Conservation (phyloP, 2,329 filamentous ascomycete genomes). For the Tolypocladium guangdongense region DNA sequence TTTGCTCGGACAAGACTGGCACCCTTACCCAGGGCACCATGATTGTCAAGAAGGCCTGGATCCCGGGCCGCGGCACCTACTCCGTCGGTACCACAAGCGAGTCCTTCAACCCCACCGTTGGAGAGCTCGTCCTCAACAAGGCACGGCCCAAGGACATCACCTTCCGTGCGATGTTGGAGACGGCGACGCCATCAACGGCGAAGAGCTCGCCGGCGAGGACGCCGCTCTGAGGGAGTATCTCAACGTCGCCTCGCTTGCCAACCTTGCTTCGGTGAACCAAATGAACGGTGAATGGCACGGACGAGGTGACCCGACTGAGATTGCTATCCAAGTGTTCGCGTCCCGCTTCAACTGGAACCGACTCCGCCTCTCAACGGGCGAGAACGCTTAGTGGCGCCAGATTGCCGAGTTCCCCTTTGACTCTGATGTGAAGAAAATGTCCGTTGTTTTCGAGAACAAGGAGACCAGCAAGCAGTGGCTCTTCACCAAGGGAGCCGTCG, state of each 20-base stretch:
- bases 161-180: constrained; percentile 14
- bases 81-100: constrained; percentile 38
- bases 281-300: constrained; percentile 46
- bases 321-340: constrained; percentile 65
- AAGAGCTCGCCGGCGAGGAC: constrained; percentile 31
- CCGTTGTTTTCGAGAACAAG: constrained; percentile 48
- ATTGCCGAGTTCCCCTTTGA: constrained; percentile 64
- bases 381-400: constrained; percentile 41
- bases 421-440: constrained; percentile 67
- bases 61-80: constrained; percentile 36
- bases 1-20: constrained; percentile 48
- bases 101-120: constrained; percentile 45
- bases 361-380: constrained; percentile 36
- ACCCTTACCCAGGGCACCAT: constrained; percentile 43
- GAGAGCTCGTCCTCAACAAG: constrained; percentile 29
- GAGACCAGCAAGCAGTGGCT: constrained; percentile 31
- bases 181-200: constrained; percentile 14
- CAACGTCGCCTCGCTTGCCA: constrained; percentile 53
- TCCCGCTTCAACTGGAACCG: constrained; percentile 56
- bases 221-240: constrained; percentile 42
- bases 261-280: constrained; percentile 51
- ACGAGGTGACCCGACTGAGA: constrained; percentile 54
- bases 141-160: constrained; percentile 24
- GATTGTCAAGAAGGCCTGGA: constrained; percentile 41
- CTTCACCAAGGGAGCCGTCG: constrained; percentile 59